Percentiles rank a stretch among this genome's conserved stretches.
Evolutionary conservation across 1,139 yeast genomes (phyloP).

Genomic region (Kazachstania sp.): DNA sequence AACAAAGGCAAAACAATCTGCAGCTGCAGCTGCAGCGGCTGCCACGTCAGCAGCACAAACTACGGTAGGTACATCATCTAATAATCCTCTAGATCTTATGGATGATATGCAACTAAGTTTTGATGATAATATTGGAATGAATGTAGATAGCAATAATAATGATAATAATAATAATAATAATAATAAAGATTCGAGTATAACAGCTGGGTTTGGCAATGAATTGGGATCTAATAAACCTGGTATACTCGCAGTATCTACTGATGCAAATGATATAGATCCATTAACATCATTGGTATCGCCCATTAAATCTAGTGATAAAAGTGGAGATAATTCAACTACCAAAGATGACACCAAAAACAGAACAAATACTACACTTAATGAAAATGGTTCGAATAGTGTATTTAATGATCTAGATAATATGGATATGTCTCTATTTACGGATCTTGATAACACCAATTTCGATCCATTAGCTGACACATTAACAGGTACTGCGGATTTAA

Average conservation of each 20-base stretch:
- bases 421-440: constrained; percentile 29
- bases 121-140: not conserved
- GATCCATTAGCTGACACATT: constrained; percentile 4
- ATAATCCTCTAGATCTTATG: constrained; percentile 1
- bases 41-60: too few species aligned
- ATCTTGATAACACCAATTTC: constrained; percentile 22
- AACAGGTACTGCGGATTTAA: not conserved
- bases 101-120: constrained; percentile 7
- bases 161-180: not conserved
- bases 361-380: not conserved
- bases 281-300: not conserved
- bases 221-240: not conserved
- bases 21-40: constrained; percentile 1
- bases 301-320: not conserved
- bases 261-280: not conserved
- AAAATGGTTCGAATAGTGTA: constrained; percentile 3
- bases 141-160: not conserved
- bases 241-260: not conserved
- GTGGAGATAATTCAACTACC: not conserved
- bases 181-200: not conserved
- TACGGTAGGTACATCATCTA: not conserved
- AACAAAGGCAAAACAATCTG: constrained; percentile 8
- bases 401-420: constrained; percentile 24
- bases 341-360: not conserved
- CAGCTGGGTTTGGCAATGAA: too few species aligned